Evolutionary conservation across 2,329 filamentous ascomycete genomes (phyloP).

Genomic region (Fusarium abutilonis): DNA sequence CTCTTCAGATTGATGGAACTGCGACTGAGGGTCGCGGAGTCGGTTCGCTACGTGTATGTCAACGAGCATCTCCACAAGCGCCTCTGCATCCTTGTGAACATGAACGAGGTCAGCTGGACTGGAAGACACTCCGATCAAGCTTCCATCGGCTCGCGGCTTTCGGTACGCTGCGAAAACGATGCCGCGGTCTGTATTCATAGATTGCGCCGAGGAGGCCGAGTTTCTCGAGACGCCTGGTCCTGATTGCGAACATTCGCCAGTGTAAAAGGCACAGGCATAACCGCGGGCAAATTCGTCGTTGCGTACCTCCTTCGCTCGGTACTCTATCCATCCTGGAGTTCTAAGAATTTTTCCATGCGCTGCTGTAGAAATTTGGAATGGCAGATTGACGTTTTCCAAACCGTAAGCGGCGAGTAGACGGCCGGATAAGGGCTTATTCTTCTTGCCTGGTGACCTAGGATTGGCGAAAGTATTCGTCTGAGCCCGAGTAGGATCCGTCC

Average conservation of each 20-base stretch:
- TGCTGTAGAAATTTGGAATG: slow-evolving; percentile 61
- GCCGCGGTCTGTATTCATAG: slow-evolving; percentile 56
- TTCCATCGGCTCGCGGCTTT: slow-evolving; percentile 55
- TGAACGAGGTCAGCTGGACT: slow-evolving; percentile 55
- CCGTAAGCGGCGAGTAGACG: slow-evolving; percentile 66
- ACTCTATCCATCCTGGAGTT: slow-evolving; percentile 63
- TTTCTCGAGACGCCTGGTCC: slow-evolving; percentile 41
- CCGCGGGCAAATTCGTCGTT: slow-evolving; percentile 60
- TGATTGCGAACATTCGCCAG: slow-evolving; percentile 50
- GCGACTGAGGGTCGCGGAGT: slow-evolving; percentile 46
- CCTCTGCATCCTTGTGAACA: slow-evolving; percentile 61
- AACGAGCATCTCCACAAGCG: slow-evolving; percentile 62
- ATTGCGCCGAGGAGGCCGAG: slow-evolving; percentile 41
- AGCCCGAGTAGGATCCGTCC: slow-evolving; percentile 53
- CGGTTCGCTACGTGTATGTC: slow-evolving; percentile 58
- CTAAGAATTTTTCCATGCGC: slow-evolving; percentile 63
- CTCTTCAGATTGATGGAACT: slow-evolving; percentile 47
- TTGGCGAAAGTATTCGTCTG: slow-evolving; percentile 10
- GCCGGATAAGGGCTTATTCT: slow-evolving; percentile 52
- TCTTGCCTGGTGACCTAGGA: slow-evolving; percentile 17
- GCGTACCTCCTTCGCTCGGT: slow-evolving; percentile 55
- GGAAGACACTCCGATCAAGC: slow-evolving; percentile 50
- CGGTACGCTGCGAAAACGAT: slow-evolving; percentile 67
- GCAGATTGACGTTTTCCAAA: slow-evolving; percentile 60
- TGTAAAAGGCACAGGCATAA: slow-evolving; percentile 65